Evolutionary conservation across 129 eudicot species (phyloP), one percentile per base, ranked within the genome.

Genomic region (Tagetes patula): DNA sequence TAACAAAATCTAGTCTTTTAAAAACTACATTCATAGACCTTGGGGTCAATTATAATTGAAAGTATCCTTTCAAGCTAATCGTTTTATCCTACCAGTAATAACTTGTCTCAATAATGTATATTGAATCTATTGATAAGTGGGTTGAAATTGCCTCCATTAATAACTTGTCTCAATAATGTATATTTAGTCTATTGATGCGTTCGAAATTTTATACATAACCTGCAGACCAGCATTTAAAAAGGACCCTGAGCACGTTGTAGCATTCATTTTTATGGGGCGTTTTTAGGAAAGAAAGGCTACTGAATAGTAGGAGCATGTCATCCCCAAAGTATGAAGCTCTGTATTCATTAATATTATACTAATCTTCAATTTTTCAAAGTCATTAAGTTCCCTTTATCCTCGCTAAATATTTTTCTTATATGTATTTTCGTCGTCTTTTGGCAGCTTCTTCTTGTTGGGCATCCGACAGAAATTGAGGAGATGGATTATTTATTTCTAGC

Each of bases 401-500:
- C 39, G 31, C 1, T 13, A 38, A n/a, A n/a, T 50, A 62, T 10
- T 33, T 67, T 43, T 42, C 27, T 42, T 34, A 46, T 34, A n/a
- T 40, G 10, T 56, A 20, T 43, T 59, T 37, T 71, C 3, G 64
- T 72, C 42, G 58, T 27, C 7, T 81, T 69, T 40, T 36, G 11
- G 37, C 85, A 91, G 97, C 91, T 92, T 47, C 80, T 80, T 48
- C 72, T 60, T 32, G 50, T 46, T 41, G 93, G 87, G 67, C 69
- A 67, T 61, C 91, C 86, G 50, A 76, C 83, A 62, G 89, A 84
- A 47, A 73, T 9, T 71, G 96, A 89, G 77, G 85, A 86, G 34
- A 80, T 86, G 73, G 89, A 92, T 87, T 86, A 79, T 74, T 76
- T 92, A 52, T 89, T 92, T 75, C 82, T 84, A 39, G 84, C 96